phyloP scores from a whole-genome alignment of 495 filamentous ascomycete genomes.

The Penicillium lagena region DNA sequence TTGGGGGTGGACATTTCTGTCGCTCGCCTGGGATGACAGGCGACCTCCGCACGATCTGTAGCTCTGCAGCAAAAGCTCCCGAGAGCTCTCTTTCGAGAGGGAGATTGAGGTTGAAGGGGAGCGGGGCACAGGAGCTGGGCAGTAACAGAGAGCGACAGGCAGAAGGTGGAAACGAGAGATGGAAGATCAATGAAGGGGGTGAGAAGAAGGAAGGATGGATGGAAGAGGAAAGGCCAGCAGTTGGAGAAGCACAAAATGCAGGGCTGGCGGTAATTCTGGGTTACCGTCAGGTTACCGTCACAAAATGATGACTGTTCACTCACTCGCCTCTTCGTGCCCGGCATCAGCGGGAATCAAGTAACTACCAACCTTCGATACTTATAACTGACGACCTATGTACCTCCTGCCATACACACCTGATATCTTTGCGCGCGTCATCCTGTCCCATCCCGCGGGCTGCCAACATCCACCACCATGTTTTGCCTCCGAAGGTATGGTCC shows the following conservation, averaged over 20 bases:
- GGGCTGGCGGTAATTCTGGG: constrained; percentile 9
- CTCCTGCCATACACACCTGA: background rate
- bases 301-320: no score
- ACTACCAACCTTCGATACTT: no score
- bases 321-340: no score
- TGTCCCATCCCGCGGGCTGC: constrained; percentile 1
- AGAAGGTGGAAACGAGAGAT: constrained; percentile 6
- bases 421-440: background rate
- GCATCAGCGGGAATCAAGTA: no score
- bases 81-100: constrained; percentile 38
- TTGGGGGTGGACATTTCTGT: constrained; percentile 48
- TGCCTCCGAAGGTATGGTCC: constrained; percentile 67
- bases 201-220: constrained; percentile 10
- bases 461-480: constrained; percentile 52
- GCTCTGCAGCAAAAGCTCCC: constrained; percentile 13
- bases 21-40: constrained; percentile 24
- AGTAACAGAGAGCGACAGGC: background rate
- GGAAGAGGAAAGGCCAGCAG: constrained; percentile 13
- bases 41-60: constrained; percentile 28
- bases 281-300: no score
- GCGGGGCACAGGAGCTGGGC: constrained; percentile 15
- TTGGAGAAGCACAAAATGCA: constrained; percentile 19
- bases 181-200: constrained; percentile 22
- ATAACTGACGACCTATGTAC: background rate
- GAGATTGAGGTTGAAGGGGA: constrained; percentile 9